Base-by-base conservation (phyloP, 352 stramenopile genomes). In the Phytopythium vexans region DNA sequence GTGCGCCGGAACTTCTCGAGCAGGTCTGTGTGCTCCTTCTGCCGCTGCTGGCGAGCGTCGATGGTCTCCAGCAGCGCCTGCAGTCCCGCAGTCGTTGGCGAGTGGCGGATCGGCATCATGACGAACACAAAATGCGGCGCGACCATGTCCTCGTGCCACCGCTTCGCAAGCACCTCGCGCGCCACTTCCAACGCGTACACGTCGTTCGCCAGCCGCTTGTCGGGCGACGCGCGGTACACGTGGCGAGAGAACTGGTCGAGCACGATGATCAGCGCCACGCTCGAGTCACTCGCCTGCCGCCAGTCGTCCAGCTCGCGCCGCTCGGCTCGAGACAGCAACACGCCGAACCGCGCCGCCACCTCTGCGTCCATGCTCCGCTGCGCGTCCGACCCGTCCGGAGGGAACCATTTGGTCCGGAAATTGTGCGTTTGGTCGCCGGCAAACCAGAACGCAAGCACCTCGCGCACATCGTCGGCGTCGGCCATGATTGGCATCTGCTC, bases 161-260 rank as follows among this genome's bases (percentile, higher is more conserved):
- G 38, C 3, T 63, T 68, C 5, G 49, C 68, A 42, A 89, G 62
- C 15, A 90, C 54, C 50, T 77, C 58, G 41, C 76, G 60, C 31
- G 75, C 68, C 47, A 90, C 44, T 34, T 54, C 54, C 8, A 87
- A 55, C 15, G 70, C 71, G 11, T 86, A 52, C 10, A 54, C 61
- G 49, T 90, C 75, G 38, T 94, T 89, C 16, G 42, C 40, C 14
- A 74, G 38, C 4, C 59, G 44, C 27, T 59, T 52, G 27, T 63
- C 56, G 8, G 61, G 60, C 7, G 35, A 41, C 32, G 71, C 48
- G 41, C 87, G 75, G 53, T 89, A 86, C 8, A 94, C 60, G 54
- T 96, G 87, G 1, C 87, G 70, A 21, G 85, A 91, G 60, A 95
- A 86, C 58, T 96, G 89, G 59, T 97, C 89, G 14, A 97, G 55